These are phyloP conservation scores for Geotrichum cucujoidarum DNA, from an alignment of 1,139 yeast species.

Conservation along the genomic window DNA sequence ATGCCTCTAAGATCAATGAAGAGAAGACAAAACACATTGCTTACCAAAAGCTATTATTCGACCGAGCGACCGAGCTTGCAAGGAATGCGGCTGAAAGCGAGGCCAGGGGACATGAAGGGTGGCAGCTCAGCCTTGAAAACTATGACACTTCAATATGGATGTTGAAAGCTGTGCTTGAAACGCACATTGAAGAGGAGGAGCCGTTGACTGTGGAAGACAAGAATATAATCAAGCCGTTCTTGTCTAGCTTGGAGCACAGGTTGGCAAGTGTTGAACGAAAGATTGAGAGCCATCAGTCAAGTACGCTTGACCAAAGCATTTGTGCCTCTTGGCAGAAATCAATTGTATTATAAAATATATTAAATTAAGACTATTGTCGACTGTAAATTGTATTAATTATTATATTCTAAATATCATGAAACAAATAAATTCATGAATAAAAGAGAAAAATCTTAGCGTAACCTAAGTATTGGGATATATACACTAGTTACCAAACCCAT, in stretches of 20 bases:
- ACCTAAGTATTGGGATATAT: too few relatives aligned
- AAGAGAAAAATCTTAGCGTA: too few relatives aligned
- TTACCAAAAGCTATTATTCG: constrained; percentile 84
- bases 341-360: too few relatives aligned
- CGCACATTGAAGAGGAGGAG: constrained; percentile 11
- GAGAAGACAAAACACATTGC: constrained; percentile 36
- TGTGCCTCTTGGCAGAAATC: too few relatives aligned
- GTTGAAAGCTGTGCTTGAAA: constrained; percentile 75
- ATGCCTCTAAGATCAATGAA: neutral
- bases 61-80: constrained; percentile 88
- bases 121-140: too few relatives aligned
- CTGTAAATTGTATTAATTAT: too few relatives aligned
- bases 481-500: too few relatives aligned
- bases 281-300: too few relatives aligned
- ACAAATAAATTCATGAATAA: too few relatives aligned
- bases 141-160: constrained; percentile 94
- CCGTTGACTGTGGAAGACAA: constrained; percentile 44
- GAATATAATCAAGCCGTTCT: constrained; percentile 62
- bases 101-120: constrained; percentile 58
- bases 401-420: too few relatives aligned
- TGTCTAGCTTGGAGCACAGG: constrained; percentile 34
- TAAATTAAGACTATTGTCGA: too few relatives aligned
- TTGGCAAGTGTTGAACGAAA: constrained; percentile 29
- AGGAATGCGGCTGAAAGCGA: constrained; percentile 88
- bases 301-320: too few relatives aligned